phyloP scores from a whole-genome alignment of 495 filamentous ascomycete species.

The Clavariopsis aquatica region DNA sequence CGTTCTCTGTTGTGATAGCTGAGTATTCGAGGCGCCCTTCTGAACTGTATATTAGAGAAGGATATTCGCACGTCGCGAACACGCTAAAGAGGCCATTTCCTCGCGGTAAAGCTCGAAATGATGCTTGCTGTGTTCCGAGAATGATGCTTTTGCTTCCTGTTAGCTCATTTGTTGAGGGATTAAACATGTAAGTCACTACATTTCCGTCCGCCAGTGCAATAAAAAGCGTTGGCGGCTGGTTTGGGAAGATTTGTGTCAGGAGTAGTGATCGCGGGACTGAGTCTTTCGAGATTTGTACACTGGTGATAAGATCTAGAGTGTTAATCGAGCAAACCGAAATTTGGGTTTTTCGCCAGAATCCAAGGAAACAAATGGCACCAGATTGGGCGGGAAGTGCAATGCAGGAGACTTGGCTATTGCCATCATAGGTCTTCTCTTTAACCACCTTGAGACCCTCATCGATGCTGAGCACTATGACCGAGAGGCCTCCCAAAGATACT shows the following conservation, averaged over 20 bases:
- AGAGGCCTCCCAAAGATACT: slow-evolving; percentile 70
- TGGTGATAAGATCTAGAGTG: slow-evolving; percentile 63
- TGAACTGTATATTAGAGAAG: slow-evolving; percentile 85
- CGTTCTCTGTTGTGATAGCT: slow-evolving; percentile 89
- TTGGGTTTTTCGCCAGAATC: slow-evolving; percentile 77
- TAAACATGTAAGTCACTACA: slow-evolving; percentile 81
- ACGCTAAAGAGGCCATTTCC: slow-evolving; percentile 70
- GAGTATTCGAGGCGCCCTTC: slow-evolving; percentile 90
- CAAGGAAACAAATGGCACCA: slow-evolving; percentile 65
- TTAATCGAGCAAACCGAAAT: slow-evolving; percentile 56
- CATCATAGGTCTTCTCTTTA: slow-evolving; percentile 59
- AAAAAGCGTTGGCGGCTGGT: slow-evolving; percentile 73
- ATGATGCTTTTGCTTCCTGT: slow-evolving; percentile 76
- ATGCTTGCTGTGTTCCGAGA: slow-evolving; percentile 81
- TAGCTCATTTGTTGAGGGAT: slow-evolving; percentile 58
- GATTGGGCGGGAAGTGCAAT: slow-evolving; percentile 63
- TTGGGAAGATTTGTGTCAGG: slow-evolving; percentile 67
- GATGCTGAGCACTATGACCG: slow-evolving; percentile 67
- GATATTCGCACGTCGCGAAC: slow-evolving; percentile 91
- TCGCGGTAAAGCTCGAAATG: slow-evolving; percentile 72
- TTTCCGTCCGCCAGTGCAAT: slow-evolving; percentile 93
- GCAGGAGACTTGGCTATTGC: slow-evolving; percentile 78
- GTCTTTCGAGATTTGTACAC: slow-evolving; percentile 56
- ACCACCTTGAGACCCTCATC: slow-evolving; percentile 57
- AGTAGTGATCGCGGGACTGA: slow-evolving; percentile 78